Evolutionary conservation across 2,329 filamentous ascomycete species (phyloP).

Genomic region (Malbranchea cinnamomea): DNA sequence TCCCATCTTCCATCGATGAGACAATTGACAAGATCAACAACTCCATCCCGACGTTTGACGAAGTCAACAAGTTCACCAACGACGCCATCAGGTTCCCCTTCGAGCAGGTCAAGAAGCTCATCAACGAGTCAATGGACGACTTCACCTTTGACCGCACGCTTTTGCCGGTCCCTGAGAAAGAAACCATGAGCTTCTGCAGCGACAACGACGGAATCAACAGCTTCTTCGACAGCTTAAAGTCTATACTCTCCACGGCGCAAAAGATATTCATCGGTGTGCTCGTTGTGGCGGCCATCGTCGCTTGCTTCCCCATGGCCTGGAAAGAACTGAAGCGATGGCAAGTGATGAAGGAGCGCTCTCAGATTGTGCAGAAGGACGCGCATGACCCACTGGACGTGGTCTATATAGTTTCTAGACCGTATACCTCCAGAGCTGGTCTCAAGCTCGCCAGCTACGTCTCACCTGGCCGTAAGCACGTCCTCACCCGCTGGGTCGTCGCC

Average conservation of each 20-base stretch:
- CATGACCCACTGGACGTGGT: slow-evolving; percentile 76
- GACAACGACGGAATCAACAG: slow-evolving; percentile 65
- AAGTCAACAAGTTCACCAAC: slow-evolving; percentile 71
- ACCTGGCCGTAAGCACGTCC: slow-evolving; percentile 48
- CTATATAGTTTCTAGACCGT: slow-evolving; percentile 72
- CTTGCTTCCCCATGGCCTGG: slow-evolving; percentile 64
- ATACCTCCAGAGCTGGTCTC: slow-evolving; percentile 58
- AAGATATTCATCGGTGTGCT: slow-evolving; percentile 66
- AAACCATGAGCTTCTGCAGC: slow-evolving; percentile 74
- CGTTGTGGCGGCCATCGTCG: slow-evolving; percentile 53
- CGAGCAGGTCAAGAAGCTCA: slow-evolving; percentile 55
- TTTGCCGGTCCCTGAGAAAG: slow-evolving; percentile 73
- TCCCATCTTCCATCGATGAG: slow-evolving; percentile 53
- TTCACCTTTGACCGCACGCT: slow-evolving; percentile 65
- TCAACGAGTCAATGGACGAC: slow-evolving; percentile 54
- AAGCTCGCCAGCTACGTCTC: slow-evolving; percentile 51
- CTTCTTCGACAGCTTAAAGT: slow-evolving; percentile 64
- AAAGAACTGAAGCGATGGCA: slow-evolving; percentile 67
- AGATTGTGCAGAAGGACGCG: slow-evolving; percentile 48
- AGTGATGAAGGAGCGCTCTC: slow-evolving; percentile 53
- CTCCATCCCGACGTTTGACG: slow-evolving; percentile 66
- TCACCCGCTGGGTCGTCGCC: slow-evolving; percentile 69
- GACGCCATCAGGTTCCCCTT: slow-evolving; percentile 65
- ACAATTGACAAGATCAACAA: slow-evolving; percentile 58
- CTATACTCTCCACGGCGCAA: slow-evolving; percentile 51